Base-by-base conservation (phyloP, 148 eudicot genomes). In the Linanthus parryae region DNA sequence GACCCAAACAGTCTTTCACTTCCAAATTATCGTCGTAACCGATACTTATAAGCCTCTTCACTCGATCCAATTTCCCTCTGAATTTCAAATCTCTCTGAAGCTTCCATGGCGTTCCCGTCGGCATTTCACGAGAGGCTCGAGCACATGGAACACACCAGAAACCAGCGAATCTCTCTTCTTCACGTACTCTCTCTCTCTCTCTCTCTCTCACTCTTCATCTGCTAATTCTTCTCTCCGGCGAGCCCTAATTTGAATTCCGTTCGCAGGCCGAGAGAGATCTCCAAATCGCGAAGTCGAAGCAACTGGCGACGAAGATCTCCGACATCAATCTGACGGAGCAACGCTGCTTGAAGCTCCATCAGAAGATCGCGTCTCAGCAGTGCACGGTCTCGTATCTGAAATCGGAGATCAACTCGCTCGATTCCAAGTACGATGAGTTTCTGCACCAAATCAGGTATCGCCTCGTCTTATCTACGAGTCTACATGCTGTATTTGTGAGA, bases 101-200 rank as follows among this genome's bases (percentile, higher is more conserved):
- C n/a, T n/a, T 9, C 58, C 31, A 79, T 79, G 84, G 75, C 80
- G 71, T 53, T 68, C 44, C 63, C 72, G 11, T 65, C 80, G 7
- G 58, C 67, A 26, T 79, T 79, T 59, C 63, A 38, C 2, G 75
- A 72, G 31, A 68, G 84, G 42, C 62, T 79, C 1, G 67, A 55
- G 33, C 72, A 79, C n/a, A 75, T 79, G 78, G 81, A 79, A 29
- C 51, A 23, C 25, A 59, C 71, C 8, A 68, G 78, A 48, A 79
- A 71, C 49, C 75, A 72, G 3, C 63, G 78, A 8, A 65, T 75
- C 59, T 74, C 84, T 62, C 77, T 74, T 41, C 80, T 79, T 57
- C 73, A 79, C 80, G 77, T 79, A 27, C 4, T 30, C 20, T 8
- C 44, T 36, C 3, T 4, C 1, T 2, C 13, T 23, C 54, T 18